Evolutionary conservation across 495 filamentous ascomycete genomes (phyloP).

Genomic region (Echria macrotheca): DNA sequence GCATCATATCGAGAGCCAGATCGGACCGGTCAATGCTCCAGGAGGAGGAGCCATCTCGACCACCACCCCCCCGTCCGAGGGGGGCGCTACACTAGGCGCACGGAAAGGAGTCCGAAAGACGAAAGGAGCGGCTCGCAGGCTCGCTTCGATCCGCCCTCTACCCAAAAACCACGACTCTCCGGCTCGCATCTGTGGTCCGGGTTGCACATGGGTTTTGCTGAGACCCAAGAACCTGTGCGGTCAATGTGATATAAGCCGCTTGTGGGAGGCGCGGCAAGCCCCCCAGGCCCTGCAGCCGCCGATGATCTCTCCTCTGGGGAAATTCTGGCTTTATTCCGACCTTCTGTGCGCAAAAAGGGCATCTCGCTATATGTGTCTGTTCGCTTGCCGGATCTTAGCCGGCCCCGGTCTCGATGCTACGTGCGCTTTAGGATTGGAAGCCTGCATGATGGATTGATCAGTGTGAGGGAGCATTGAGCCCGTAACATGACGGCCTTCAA

Average conservation of each 20-base stretch:
- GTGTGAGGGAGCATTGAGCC: slow-evolving; percentile 19
- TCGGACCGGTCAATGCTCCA: slow-evolving; percentile 19
- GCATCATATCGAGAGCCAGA: slow-evolving; percentile 18
- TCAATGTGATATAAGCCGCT: slow-evolving; percentile 24
- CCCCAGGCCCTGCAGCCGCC: slow-evolving; percentile 3
- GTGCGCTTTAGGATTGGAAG: slow-evolving; percentile 13
- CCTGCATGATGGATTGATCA: slow-evolving; percentile 21
- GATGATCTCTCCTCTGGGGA: slow-evolving; percentile 16
- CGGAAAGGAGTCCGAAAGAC: slow-evolving; percentile 14
- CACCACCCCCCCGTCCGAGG: not conserved
- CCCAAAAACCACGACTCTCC: slow-evolving; percentile 19
- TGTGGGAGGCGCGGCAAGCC: slow-evolving; percentile 10
- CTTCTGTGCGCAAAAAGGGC: slow-evolving; percentile 25
- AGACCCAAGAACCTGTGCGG: slow-evolving; percentile 19
- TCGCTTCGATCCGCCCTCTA: slow-evolving; percentile 28
- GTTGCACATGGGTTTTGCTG: slow-evolving; percentile 21
- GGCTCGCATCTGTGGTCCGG: slow-evolving; percentile 22
- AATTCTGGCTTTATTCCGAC: slow-evolving; percentile 22
- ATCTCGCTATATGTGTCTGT: slow-evolving; percentile 20
- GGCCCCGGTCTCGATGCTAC: slow-evolving; percentile 21
- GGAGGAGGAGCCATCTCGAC: not conserved
- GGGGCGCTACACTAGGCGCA: slow-evolving; percentile 8
- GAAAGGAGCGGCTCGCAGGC: slow-evolving; percentile 17
- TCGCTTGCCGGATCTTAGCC: slow-evolving; percentile 14
- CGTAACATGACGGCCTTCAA: slow-evolving; percentile 16